Conservation (phyloP, 805 yeast species). For the Blastobotrys parvus region DNA sequence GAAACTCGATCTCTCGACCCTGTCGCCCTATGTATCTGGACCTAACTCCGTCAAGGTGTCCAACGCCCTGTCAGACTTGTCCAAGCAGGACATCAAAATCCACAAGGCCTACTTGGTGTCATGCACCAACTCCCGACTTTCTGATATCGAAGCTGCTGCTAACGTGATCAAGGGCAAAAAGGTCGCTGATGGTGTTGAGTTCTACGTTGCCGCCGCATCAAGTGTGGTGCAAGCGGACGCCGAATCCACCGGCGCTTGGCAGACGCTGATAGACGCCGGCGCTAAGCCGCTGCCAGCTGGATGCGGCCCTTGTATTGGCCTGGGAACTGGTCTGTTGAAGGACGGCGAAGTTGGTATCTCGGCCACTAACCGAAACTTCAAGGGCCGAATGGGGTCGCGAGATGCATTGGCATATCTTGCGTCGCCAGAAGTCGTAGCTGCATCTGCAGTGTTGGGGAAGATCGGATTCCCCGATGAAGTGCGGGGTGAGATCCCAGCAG, state of each 20-base stretch:
- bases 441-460: constrained; percentile 91
- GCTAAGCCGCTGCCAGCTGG: constrained; percentile 96
- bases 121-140: constrained; percentile 90
- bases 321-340: constrained; percentile 87
- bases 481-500: constrained; percentile 45
- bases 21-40: constrained; percentile 87
- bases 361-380: constrained; percentile 97
- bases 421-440: constrained; percentile 97
- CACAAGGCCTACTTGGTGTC: constrained; percentile 96
- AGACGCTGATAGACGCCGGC: constrained; percentile 81
- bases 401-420: constrained; percentile 95
- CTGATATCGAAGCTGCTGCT: constrained; percentile 94
- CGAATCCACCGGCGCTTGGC: constrained; percentile 87
- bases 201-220: constrained; percentile 96
- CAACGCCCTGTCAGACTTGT: constrained; percentile 64
- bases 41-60: constrained; percentile 96
- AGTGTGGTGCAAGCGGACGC: constrained; percentile 90
- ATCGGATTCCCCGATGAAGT: constrained; percentile 91
- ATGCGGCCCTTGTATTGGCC: constrained; percentile 98
- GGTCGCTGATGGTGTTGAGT: constrained; percentile 84
- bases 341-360: constrained; percentile 98
- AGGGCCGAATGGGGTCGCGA: constrained; percentile 98
- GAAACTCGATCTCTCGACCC: constrained; percentile 65
- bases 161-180: constrained; percentile 72
- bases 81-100: constrained; percentile 63